These are phyloP conservation scores for Fusarium vanettenii DNA, from an alignment of 2,329 filamentous ascomycete species.

Conservation along the genomic window DNA sequence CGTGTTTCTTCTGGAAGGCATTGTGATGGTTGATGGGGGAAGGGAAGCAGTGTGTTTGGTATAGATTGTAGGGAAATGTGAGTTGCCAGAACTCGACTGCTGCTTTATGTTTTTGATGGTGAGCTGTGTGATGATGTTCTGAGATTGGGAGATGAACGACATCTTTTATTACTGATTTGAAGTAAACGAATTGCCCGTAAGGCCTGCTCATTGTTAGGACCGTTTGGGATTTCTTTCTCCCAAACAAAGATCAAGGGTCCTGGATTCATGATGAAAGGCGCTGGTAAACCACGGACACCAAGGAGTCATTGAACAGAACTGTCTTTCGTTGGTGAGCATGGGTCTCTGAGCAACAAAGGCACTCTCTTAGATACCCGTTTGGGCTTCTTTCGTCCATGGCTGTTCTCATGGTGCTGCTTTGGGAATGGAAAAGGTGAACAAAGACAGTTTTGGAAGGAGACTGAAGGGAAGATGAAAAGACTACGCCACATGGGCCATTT, in stretches of 20 bases:
- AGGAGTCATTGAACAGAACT: neutral
- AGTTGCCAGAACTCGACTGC: neutral
- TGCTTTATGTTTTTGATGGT: neutral
- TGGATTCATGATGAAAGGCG: neutral
- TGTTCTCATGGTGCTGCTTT: neutral
- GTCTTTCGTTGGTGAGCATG: neutral
- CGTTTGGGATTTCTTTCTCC: neutral
- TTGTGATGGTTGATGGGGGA: neutral
- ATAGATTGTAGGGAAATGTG: neutral
- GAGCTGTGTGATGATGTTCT: neutral
- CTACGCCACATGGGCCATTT: neutral
- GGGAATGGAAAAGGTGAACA: neutral
- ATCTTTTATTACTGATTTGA: neutral
- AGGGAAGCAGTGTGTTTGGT: neutral
- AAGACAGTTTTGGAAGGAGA: neutral
- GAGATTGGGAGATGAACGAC: neutral
- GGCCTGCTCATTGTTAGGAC: neutral
- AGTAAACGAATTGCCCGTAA: neutral
- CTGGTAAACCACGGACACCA: neutral
- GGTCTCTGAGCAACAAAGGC: neutral
- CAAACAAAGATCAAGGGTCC: neutral
- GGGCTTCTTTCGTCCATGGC: neutral
- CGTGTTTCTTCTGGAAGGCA: slow-evolving; percentile 5
- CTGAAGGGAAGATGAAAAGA: neutral
- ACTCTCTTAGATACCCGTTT: neutral